phyloP scores from a whole-genome alignment of 2,329 filamentous ascomycete species.

The Monilinia vaccinii-corymbosi region DNA sequence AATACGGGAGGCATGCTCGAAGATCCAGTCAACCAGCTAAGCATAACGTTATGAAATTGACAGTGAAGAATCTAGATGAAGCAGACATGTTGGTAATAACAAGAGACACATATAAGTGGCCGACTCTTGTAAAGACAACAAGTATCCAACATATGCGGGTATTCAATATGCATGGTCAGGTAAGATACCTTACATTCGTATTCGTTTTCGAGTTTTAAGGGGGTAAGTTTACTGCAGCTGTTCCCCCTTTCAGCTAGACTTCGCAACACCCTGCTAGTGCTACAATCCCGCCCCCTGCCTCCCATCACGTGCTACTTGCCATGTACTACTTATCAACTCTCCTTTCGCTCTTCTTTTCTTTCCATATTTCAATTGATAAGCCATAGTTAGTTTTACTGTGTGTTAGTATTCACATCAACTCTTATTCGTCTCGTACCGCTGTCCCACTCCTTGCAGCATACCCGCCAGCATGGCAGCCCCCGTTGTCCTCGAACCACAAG shows the following conservation, averaged over 20 bases:
- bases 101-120: neutral
- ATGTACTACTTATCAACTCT: neutral
- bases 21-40: too few relatives aligned
- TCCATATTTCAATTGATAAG: neutral
- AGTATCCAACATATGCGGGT: neutral
- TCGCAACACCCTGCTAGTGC: neutral
- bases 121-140: neutral
- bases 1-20: too few relatives aligned
- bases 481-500: slow-evolving; percentile 63
- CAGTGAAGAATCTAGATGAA: too few relatives aligned
- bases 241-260: neutral
- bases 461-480: slow-evolving; percentile 12
- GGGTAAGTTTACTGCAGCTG: neutral
- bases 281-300: neutral
- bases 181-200: neutral
- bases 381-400: neutral
- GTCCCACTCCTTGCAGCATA: neutral
- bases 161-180: neutral
- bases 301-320: neutral
- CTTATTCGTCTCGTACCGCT: neutral
- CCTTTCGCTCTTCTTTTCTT: neutral
- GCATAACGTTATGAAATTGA: too few relatives aligned
- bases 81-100: too few relatives aligned
- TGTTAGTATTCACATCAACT: neutral
- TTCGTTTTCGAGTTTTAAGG: neutral